Conservation (phyloP, 148 eudicot species). For the Rhododendron molle region DNA sequence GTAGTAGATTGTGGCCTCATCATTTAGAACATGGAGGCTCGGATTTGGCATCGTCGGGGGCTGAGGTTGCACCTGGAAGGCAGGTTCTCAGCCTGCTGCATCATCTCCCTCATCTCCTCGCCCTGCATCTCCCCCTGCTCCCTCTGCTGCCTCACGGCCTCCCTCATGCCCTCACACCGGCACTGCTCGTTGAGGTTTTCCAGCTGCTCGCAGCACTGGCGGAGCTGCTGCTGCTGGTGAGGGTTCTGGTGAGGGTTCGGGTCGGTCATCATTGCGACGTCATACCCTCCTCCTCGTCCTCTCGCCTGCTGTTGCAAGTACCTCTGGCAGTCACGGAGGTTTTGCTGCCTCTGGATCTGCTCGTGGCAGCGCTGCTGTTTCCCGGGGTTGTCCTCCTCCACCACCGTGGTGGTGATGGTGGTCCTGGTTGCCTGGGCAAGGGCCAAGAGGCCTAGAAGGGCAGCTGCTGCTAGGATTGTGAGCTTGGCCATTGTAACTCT, state of each 20-base stretch:
- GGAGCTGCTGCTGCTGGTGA: constrained; percentile 17
- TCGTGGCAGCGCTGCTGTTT: constrained; percentile 17
- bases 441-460: constrained; percentile 10
- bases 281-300: neutral
- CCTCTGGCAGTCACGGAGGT: constrained; percentile 26
- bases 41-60: constrained; percentile 7
- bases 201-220: constrained; percentile 31
- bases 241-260: constrained; percentile 10
- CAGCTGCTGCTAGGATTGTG: constrained; percentile 1
- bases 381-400: neutral
- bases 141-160: constrained; percentile 16
- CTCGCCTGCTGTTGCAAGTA: constrained; percentile 7
- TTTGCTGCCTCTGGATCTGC: constrained; percentile 22
- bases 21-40: neutral
- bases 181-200: constrained; percentile 25
- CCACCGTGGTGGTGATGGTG: constrained; percentile 13
- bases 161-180: constrained; percentile 24
- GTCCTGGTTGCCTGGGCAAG: constrained; percentile 12
- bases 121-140: constrained; percentile 15
- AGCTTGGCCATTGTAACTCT: constrained; percentile 10
- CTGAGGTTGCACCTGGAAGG: constrained; percentile 21
- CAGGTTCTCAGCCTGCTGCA: constrained; percentile 21
- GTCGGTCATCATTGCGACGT: neutral
- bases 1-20: neutral
- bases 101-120: constrained; percentile 18